Conservation (phyloP, 1,284 basidiomycete genomes). For the Stygiomarasmius scandens region DNA sequence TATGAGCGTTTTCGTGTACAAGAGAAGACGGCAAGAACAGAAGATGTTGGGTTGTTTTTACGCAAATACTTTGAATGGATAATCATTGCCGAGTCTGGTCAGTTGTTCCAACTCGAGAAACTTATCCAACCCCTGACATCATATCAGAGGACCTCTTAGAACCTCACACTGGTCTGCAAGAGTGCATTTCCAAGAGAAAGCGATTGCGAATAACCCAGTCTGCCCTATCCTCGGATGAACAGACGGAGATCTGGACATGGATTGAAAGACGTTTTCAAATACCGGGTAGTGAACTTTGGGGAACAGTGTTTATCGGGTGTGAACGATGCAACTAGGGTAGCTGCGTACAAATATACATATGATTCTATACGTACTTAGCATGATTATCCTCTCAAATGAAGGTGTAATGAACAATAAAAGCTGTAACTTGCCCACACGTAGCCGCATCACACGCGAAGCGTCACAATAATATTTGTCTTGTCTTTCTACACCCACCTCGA, state of each 20-base stretch:
- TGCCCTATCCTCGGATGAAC: not conserved
- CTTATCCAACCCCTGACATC: not conserved
- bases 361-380: no score
- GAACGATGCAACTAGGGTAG: no score
- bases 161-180: not conserved
- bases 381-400: no score
- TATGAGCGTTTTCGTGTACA: not conserved
- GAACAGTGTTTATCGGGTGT: not conserved
- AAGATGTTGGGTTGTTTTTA: not conserved
- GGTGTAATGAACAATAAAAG: no score
- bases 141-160: not conserved
- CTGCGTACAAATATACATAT: no score
- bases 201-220: not conserved
- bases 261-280: not conserved
- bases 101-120: not conserved
- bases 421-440: no score
- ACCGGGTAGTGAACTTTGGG: not conserved
- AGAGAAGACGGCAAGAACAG: not conserved
- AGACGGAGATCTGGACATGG: not conserved
- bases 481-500: no score
- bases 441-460: no score
- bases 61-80: not conserved
- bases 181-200: not conserved
- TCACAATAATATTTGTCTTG: no score
- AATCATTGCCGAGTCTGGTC: not conserved